phyloP scores from a whole-genome alignment of 257 asterid species.

The Solanum arcanum region DNA sequence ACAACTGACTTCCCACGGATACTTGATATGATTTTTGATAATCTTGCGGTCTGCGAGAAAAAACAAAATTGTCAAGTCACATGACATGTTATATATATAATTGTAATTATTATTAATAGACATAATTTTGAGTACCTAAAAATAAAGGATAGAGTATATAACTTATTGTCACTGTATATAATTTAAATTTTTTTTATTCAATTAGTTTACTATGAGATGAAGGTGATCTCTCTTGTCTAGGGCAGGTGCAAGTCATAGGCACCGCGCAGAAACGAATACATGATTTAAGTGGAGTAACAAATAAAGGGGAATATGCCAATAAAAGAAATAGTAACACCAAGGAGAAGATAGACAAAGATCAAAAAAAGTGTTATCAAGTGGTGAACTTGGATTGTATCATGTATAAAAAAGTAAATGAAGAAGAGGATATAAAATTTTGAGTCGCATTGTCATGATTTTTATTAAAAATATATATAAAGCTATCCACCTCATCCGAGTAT shows the following conservation, averaged over 20 bases:
- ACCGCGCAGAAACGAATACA: neutral
- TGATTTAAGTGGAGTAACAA: neutral
- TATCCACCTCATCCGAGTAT: too few relatives aligned
- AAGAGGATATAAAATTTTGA: too few relatives aligned
- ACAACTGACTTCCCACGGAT: constrained; percentile 12
- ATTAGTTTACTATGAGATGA: neutral
- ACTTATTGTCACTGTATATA: neutral
- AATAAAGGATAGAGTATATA: neutral
- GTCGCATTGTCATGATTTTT: too few relatives aligned
- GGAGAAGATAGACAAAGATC: neutral
- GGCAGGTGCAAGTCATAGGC: neutral
- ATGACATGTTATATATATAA: neutral
- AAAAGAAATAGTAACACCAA: too few relatives aligned
- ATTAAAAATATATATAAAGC: too few relatives aligned
- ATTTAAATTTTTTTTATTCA: neutral
- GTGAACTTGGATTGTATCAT: neutral
- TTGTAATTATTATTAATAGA: neutral
- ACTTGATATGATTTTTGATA: constrained; percentile 17
- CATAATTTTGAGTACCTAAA: neutral
- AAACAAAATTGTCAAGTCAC: neutral
- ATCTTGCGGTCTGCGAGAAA: constrained; percentile 18
- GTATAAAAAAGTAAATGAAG: neutral
- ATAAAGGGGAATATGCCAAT: neutral
- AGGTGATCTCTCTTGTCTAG: neutral
- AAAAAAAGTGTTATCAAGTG: neutral